phyloP scores from a whole-genome alignment of 1,139 yeast species.

The Scheffersomyces illinoinensis region DNA sequence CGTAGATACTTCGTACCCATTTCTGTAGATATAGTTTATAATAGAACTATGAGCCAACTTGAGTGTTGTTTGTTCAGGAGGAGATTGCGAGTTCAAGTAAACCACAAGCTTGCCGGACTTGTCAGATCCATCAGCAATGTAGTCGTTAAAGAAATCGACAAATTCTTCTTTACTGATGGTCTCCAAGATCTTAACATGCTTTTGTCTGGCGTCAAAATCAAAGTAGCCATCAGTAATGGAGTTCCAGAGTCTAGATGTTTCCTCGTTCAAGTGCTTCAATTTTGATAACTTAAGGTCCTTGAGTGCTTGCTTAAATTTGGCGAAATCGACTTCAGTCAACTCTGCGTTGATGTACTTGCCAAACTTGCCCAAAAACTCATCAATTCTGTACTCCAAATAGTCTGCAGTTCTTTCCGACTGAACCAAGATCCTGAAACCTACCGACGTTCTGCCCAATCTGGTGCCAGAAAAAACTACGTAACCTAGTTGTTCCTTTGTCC shows the following conservation, averaged over 20 bases:
- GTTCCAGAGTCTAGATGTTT: conserved; percentile 64
- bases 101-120: conserved; percentile 56
- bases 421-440: conserved; percentile 75
- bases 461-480: conserved; percentile 85
- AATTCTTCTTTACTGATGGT: conserved; percentile 59
- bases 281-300: conserved; percentile 67
- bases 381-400: conserved; percentile 77
- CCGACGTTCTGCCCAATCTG: conserved; percentile 66
- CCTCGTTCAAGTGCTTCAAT: conserved; percentile 77
- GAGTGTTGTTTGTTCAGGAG: conserved; percentile 23
- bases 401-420: conserved; percentile 82
- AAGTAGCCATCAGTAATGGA: conserved; percentile 74
- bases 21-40: conserved; percentile 25
- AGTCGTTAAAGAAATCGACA: conserved; percentile 50
- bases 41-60: conserved; percentile 30
- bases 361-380: conserved; percentile 53
- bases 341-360: conserved; percentile 32
- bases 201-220: conserved; percentile 62
- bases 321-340: conserved; percentile 63
- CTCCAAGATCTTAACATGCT: conserved; percentile 58
- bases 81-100: conserved; percentile 65
- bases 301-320: conserved; percentile 68
- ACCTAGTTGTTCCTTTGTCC: conserved; percentile 92
- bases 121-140: conserved; percentile 29
- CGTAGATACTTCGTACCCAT: conserved; percentile 24